These are phyloP conservation scores for Endotrypanum monterogeii DNA, from an alignment of 208 protist species.

Conservation along the genomic window DNA sequence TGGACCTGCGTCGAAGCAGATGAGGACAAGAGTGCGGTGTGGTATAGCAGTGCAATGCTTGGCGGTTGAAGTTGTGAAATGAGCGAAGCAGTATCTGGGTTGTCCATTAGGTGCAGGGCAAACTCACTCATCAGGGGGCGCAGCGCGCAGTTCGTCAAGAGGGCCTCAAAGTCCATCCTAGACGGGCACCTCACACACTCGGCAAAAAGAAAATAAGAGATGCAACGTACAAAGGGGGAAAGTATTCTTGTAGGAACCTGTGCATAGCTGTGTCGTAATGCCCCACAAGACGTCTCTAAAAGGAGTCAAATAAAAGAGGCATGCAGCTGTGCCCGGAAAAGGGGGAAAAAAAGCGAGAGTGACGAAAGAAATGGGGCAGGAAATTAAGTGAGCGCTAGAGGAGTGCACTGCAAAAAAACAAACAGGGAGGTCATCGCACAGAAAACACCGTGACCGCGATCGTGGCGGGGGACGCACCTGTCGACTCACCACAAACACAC, in stretches of 20 bases:
- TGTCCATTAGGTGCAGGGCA: constrained; percentile 28
- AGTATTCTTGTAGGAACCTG: too few relatives aligned
- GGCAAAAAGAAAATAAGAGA: too few relatives aligned
- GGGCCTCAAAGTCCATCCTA: constrained; percentile 26
- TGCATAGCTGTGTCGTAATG: neutral
- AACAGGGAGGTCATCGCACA: too few relatives aligned
- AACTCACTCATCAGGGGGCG: constrained; percentile 24
- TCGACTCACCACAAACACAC: neutral
- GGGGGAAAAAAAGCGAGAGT: neutral
- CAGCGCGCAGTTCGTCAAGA: constrained; percentile 26
- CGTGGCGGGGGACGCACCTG: neutral
- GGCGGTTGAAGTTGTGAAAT: constrained; percentile 23
- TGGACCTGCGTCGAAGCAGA: neutral
- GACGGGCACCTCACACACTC: neutral
- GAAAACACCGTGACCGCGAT: neutral
- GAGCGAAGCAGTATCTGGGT: constrained; percentile 17
- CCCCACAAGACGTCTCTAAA: too few relatives aligned
- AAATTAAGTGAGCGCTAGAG: too few relatives aligned
- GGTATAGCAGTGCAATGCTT: constrained; percentile 30
- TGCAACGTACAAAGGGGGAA: neutral
- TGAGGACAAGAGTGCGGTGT: constrained; percentile 27
- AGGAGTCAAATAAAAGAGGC: neutral
- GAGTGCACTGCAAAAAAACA: too few relatives aligned
- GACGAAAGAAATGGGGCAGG: neutral
- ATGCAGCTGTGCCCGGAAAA: too few relatives aligned